Evolutionary conservation across 1,139 yeast species (phyloP).

Genomic region (Geotrichum cucujoidarum): DNA sequence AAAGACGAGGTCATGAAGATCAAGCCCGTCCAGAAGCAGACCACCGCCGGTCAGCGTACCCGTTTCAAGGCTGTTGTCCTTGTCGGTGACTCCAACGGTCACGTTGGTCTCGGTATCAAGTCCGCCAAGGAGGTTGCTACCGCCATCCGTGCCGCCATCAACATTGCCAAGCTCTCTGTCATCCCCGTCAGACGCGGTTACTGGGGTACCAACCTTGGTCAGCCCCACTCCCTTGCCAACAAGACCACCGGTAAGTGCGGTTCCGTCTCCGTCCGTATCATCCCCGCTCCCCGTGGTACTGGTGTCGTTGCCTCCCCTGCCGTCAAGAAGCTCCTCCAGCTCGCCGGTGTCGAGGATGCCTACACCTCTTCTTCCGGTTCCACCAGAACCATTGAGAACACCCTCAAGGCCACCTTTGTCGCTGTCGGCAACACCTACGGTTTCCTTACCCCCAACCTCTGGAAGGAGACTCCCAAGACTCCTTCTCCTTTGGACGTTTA

Average conservation of each 20-base stretch:
- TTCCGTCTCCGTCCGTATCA: conserved; percentile 96
- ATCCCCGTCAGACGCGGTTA: conserved; percentile 99
- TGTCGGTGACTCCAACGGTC: conserved; percentile 99
- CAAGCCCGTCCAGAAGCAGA: conserved; percentile 99
- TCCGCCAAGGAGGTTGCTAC: conserved; percentile 99
- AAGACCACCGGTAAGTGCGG: conserved; percentile 99
- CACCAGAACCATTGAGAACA: conserved; percentile 99
- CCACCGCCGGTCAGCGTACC: conserved; percentile 99
- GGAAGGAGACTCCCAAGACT: conserved; percentile 81
- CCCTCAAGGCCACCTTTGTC: conserved; percentile 98
- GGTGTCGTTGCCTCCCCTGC: conserved; percentile 99
- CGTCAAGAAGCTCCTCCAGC: conserved; percentile 96
- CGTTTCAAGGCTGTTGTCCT: conserved; percentile 99
- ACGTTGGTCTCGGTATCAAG: conserved; percentile 99
- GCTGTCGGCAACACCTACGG: conserved; percentile 99
- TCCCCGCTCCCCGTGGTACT: conserved; percentile 99
- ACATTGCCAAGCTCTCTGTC: conserved; percentile 97
- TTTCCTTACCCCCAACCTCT: conserved; percentile 99
- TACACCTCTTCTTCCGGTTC: conserved; percentile 98
- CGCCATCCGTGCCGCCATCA: conserved; percentile 99
- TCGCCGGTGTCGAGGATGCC: conserved; percentile 99
- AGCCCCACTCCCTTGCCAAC: conserved; percentile 97
- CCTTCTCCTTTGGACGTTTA: conserved; percentile 92
- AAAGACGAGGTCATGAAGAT: conserved; percentile 99
- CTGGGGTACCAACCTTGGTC: conserved; percentile 99